Conservation (phyloP, 192 early-diverging fungal genomes). For the Phycomyces nitens region DNA sequence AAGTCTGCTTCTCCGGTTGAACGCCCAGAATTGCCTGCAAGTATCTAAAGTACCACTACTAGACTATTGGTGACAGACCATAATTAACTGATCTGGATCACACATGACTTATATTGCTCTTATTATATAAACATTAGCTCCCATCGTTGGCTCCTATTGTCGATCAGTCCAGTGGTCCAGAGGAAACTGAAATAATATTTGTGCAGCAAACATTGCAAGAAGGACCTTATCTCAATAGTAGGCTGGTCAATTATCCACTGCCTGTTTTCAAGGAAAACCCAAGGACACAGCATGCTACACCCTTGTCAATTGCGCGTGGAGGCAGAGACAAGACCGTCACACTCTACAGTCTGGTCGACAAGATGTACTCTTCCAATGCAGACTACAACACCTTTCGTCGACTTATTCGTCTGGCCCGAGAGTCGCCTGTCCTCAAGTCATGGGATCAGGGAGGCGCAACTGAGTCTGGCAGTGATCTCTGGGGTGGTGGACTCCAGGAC, state of each 20-base stretch:
- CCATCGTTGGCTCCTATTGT: too few species aligned
- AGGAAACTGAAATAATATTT: too few species aligned
- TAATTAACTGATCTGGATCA: too few species aligned
- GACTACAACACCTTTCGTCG: slow-evolving; percentile 20
- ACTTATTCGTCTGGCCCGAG: slow-evolving; percentile 26
- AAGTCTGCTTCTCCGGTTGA: too few species aligned
- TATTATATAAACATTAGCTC: too few species aligned
- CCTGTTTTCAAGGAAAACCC: slow-evolving; percentile 16
- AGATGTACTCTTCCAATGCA: not conserved
- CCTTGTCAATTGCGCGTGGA: not conserved
- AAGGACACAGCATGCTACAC: not conserved
- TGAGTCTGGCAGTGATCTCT: slow-evolving; percentile 23
- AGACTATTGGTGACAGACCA: too few species aligned
- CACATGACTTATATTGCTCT: too few species aligned
- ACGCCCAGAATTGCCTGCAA: too few species aligned
- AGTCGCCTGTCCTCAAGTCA: slow-evolving; percentile 23
- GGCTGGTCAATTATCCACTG: not conserved
- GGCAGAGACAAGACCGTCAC: slow-evolving; percentile 5
- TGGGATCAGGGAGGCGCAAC: slow-evolving; percentile 32
- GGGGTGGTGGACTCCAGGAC: slow-evolving; percentile 22
- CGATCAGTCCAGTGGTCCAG: too few species aligned
- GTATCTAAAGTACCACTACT: too few species aligned
- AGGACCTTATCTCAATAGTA: not conserved
- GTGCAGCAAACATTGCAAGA: too few species aligned
- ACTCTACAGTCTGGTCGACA: slow-evolving; percentile 18